Evolutionary conservation across 2,329 filamentous ascomycete genomes (phyloP).

Genomic region (Botrytis pseudocinerea): DNA sequence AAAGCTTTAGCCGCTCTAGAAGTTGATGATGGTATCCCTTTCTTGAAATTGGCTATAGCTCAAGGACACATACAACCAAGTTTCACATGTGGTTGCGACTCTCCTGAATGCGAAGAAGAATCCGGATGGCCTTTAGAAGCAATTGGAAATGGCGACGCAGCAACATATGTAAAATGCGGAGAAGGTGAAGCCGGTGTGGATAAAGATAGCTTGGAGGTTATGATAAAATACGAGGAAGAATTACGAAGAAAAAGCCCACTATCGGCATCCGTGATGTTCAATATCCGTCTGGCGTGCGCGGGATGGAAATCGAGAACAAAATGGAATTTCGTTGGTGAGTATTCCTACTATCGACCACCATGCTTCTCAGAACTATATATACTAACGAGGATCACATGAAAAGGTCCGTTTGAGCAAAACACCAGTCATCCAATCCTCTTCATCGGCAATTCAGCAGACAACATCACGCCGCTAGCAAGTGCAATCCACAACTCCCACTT

Average conservation of each 20-base stretch:
- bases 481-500: conserved; percentile 26
- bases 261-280: neutral
- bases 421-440: conserved; percentile 43
- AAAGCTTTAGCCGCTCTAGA: conserved; percentile 36
- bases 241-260: conserved; percentile 30
- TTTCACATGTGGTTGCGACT: conserved; percentile 37
- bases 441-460: conserved; percentile 43
- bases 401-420: conserved; percentile 39
- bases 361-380: neutral
- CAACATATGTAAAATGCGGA: conserved; percentile 46
- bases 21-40: conserved; percentile 47
- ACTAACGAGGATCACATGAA: neutral
- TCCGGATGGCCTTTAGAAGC: conserved; percentile 31
- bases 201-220: conserved; percentile 41
- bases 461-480: conserved; percentile 41
- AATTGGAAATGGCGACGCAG: conserved; percentile 31
- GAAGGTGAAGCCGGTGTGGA: conserved; percentile 46
- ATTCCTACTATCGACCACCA: accelerated
- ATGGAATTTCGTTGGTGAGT: neutral
- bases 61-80: conserved; percentile 32
- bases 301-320: conserved; percentile 27
- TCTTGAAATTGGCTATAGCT: conserved; percentile 31
- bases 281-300: conserved; percentile 11
- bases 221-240: conserved; percentile 39
- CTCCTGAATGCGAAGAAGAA: conserved; percentile 23